phyloP scores from a whole-genome alignment of 192 early-diverging fungal genomes.

The Coemansia sp. region DNA sequence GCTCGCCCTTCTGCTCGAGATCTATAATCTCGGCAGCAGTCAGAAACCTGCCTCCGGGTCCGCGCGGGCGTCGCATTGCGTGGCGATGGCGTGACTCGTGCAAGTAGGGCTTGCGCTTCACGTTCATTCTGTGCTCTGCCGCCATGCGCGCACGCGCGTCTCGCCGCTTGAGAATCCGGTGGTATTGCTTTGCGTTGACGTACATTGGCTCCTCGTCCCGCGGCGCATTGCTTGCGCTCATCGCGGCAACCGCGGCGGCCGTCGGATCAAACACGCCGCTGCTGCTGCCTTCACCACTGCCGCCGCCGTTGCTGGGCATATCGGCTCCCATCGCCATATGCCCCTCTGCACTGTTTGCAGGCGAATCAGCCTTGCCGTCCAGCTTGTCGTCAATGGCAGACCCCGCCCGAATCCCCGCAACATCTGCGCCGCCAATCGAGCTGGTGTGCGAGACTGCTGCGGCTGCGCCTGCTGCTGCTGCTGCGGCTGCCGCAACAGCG shows the following conservation, averaged over 20 bases:
- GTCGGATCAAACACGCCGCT: constrained; percentile 43
- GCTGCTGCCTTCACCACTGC: constrained; percentile 6
- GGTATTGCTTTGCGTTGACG: constrained; percentile 99
- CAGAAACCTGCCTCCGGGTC: constrained; percentile 95
- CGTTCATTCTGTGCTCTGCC: constrained; percentile 71
- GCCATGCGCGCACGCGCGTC: constrained; percentile 84
- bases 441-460: constrained; percentile 24
- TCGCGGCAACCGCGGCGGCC: constrained; percentile 49
- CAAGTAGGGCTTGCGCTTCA: constrained; percentile 86
- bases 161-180: constrained; percentile 92
- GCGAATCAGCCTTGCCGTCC: constrained; percentile 23
- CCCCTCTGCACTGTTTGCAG: constrained; percentile 23
- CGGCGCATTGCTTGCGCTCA: constrained; percentile 43
- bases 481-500: constrained; percentile 42
- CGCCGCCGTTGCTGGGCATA: constrained; percentile 9
- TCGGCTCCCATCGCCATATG: constrained; percentile 23
- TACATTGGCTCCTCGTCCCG: constrained; percentile 88
- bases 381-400: constrained; percentile 28
- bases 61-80: constrained; percentile 95
- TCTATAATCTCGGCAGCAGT: constrained; percentile 76
- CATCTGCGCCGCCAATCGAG: constrained; percentile 5
- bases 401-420: constrained; percentile 2
- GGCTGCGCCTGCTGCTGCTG: constrained; percentile 30
- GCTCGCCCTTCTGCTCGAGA: constrained; percentile 55
- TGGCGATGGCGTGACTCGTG: constrained; percentile 98